Evolutionary conservation across 768 basidiomycete species (phyloP).

Genomic region (Podaxis sp.): DNA sequence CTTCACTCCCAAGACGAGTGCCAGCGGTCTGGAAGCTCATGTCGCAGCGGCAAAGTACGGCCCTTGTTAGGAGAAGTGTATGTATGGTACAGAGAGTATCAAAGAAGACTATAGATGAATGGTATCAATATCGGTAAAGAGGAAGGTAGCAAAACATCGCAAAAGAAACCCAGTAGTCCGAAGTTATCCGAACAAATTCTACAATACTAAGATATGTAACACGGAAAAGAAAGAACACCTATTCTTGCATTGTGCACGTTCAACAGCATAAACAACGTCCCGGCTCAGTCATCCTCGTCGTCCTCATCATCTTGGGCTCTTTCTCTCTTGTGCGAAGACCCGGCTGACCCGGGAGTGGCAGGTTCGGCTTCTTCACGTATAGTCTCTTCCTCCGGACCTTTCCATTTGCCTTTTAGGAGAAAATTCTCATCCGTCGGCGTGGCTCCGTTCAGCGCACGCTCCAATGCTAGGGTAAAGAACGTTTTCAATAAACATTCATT

Average conservation of each 20-base stretch:
- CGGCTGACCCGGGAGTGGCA: conserved; percentile 24
- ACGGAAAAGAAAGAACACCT: not conserved
- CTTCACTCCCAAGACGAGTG: conserved; percentile 42
- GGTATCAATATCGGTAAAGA: conserved; percentile 11
- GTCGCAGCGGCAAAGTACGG: conserved; percentile 43
- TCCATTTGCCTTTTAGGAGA: conserved; percentile 28
- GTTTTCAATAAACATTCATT: conserved; percentile 6
- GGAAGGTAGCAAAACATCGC: not conserved
- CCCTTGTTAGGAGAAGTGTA: conserved; percentile 24
- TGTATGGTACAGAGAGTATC: conserved; percentile 8
- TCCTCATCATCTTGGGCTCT: not conserved
- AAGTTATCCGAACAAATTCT: conserved; percentile 6
- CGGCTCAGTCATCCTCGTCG: conserved; percentile 2
- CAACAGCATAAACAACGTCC: not conserved
- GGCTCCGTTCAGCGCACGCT: conserved; percentile 32
- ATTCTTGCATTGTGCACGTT: not conserved
- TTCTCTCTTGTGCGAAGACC: conserved; percentile 2
- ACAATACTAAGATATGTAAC: conserved; percentile 10
- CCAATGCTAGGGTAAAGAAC: conserved; percentile 24
- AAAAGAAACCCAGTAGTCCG: not conserved
- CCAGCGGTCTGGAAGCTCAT: conserved; percentile 41
- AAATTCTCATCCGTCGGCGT: conserved; percentile 26
- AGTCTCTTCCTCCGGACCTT: conserved; percentile 29
- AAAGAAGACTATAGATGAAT: conserved; percentile 7
- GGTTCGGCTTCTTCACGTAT: conserved; percentile 35